Percentiles rank a stretch among this genome's conserved stretches.
Evolutionary conservation across 805 yeast genomes (phyloP).

Genomic region (Saturnispora sekii): DNA sequence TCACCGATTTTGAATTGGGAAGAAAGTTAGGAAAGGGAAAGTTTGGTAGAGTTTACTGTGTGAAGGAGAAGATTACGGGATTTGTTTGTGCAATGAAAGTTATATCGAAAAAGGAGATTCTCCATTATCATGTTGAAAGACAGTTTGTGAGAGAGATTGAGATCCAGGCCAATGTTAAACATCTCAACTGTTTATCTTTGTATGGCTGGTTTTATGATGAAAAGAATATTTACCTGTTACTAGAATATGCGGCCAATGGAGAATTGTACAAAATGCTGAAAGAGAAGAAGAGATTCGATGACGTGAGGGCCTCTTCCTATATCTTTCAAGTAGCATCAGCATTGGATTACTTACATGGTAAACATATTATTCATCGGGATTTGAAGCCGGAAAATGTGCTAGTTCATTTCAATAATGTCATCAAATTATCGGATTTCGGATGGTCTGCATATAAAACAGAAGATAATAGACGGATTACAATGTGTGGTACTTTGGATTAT

Average conservation of each 20-base stretch:
- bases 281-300: conserved; percentile 57
- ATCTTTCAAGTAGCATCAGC: conserved; percentile 79
- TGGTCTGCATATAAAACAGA: conserved; percentile 74
- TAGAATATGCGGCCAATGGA: conserved; percentile 81
- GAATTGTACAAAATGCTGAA: conserved; percentile 73
- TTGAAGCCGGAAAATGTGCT: conserved; percentile 90
- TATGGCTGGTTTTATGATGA: conserved; percentile 82
- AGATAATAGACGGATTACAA: conserved; percentile 49
- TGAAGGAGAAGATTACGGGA: conserved; percentile 62
- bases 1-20: conserved; percentile 73
- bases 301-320: conserved; percentile 66
- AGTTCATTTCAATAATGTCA: conserved; percentile 58
- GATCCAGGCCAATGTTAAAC: conserved; percentile 71
- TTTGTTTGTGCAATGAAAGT: conserved; percentile 84
- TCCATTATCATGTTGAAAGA: conserved; percentile 64
- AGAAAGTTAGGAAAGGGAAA: conserved; percentile 85
- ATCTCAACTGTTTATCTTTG: conserved; percentile 69
- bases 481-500: conserved; percentile 94
- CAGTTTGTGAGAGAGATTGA: conserved; percentile 89
- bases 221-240: conserved; percentile 66
- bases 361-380: conserved; percentile 82
- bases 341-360: conserved; percentile 64
- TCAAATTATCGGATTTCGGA: conserved; percentile 90
- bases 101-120: conserved; percentile 76
- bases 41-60: conserved; percentile 89